Evolutionary conservation across 805 yeast genomes (phyloP).

Genomic region (Schizosaccharomyces osmophilus): DNA sequence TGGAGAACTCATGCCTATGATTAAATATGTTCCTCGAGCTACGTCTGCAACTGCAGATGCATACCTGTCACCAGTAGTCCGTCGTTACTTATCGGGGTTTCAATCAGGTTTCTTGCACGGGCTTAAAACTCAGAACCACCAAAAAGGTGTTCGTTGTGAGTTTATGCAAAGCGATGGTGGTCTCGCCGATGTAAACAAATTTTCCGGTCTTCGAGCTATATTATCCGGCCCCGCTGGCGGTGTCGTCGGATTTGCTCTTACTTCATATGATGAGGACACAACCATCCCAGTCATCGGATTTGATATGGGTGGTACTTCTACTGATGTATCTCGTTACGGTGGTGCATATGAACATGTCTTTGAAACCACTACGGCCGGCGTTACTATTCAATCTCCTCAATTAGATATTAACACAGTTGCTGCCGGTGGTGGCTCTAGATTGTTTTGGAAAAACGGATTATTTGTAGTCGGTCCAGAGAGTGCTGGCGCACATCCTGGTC

Average conservation of each 20-base stretch:
- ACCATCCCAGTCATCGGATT: slow-evolving; percentile 48
- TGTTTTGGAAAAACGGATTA: slow-evolving; percentile 43
- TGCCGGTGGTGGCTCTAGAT: slow-evolving; percentile 60
- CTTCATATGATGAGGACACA: slow-evolving; percentile 38
- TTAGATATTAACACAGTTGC: slow-evolving; percentile 62
- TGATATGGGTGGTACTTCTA: slow-evolving; percentile 82
- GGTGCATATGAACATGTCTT: slow-evolving; percentile 57
- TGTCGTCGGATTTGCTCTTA: slow-evolving; percentile 73
- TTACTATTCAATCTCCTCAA: slow-evolving; percentile 65
- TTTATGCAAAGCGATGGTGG: slow-evolving; percentile 98
- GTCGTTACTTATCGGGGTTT: slow-evolving; percentile 36
- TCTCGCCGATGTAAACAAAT: slow-evolving; percentile 54
- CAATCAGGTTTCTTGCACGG: slow-evolving; percentile 28
- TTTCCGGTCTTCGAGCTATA: slow-evolving; percentile 72
- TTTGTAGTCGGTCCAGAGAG: slow-evolving; percentile 71
- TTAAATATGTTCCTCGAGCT: slow-evolving; percentile 49
- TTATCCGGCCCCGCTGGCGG: slow-evolving; percentile 97
- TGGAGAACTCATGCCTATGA: slow-evolving; percentile 50
- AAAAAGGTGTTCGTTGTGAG: slow-evolving; percentile 25
- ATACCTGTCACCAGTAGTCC: slow-evolving; percentile 56
- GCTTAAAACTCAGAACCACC: neutral
- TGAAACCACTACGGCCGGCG: slow-evolving; percentile 65
- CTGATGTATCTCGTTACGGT: slow-evolving; percentile 57
- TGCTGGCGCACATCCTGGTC: slow-evolving; percentile 76
- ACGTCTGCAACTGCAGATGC: slow-evolving; percentile 65